A percentile compares a stretch with the other conserved stretches of the same genome.
These are phyloP conservation scores for Phlebiopsis flavidoalba DNA, from an alignment of 768 basidiomycete genomes.

Conservation along the genomic window DNA sequence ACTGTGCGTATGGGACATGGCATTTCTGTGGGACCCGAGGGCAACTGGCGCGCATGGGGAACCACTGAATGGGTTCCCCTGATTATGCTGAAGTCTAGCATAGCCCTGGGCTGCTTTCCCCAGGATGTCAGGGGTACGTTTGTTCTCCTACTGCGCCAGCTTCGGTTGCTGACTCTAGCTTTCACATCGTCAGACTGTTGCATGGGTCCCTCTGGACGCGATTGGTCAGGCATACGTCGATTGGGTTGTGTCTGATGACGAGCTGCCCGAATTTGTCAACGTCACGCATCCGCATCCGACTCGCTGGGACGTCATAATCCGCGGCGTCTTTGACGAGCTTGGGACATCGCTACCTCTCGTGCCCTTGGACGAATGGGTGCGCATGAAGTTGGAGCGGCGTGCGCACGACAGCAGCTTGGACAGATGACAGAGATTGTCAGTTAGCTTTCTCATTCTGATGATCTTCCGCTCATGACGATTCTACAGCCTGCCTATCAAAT, in stretches of 20 bases:
- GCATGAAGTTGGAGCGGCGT: not conserved
- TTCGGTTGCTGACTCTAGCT: not conserved
- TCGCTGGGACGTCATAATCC: not conserved
- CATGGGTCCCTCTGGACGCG: constrained; percentile 11
- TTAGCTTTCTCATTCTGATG: not conserved
- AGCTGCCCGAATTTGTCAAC: constrained; percentile 2
- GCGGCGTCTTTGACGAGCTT: not conserved
- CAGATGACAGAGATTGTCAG: constrained; percentile 1
- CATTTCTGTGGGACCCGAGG: constrained; percentile 17
- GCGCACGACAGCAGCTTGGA: not conserved
- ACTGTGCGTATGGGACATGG: constrained; percentile 24
- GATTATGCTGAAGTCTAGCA: constrained; percentile 20
- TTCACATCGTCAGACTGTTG: not conserved
- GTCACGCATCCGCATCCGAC: constrained; percentile 5
- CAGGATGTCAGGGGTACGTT: not conserved
- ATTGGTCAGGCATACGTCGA: constrained; percentile 1
- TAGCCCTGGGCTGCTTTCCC: constrained; percentile 15
- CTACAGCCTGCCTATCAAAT: constrained; percentile 4
- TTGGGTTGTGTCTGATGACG: not conserved
- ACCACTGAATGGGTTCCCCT: constrained; percentile 27
- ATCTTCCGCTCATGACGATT: not conserved
- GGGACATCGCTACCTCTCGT: not conserved
- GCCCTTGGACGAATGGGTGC: constrained; percentile 4
- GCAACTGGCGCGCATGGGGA: constrained; percentile 23
- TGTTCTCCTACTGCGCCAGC: not conserved